Percentiles rank a stretch among this genome's conserved stretches.
phyloP scores from a whole-genome alignment of 2,329 filamentous ascomycete species.

The Trichophyton simii region DNA sequence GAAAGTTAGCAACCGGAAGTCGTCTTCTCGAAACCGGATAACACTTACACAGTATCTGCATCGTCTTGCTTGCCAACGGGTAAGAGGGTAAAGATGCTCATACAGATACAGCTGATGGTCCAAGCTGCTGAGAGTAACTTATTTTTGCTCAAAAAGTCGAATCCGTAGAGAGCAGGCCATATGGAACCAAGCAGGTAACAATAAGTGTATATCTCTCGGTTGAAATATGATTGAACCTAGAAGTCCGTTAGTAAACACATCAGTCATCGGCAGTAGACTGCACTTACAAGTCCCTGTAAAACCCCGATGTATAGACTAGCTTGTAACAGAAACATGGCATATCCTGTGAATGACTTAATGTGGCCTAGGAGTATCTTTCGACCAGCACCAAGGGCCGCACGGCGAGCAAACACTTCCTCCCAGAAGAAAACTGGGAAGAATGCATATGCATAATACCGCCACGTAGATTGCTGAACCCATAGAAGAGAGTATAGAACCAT shows the following conservation, averaged over 20 bases:
- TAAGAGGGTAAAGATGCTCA: constrained; percentile 84
- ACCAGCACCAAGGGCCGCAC: constrained; percentile 56
- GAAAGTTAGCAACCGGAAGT: constrained; percentile 12
- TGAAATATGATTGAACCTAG: constrained; percentile 81
- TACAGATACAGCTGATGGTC: constrained; percentile 61
- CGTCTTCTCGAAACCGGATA: background rate
- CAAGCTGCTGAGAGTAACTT: constrained; percentile 54
- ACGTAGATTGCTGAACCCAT: constrained; percentile 62
- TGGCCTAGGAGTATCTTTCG: constrained; percentile 56
- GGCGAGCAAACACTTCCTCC: constrained; percentile 81
- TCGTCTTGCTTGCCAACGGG: constrained; percentile 78
- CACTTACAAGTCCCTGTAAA: constrained; percentile 61
- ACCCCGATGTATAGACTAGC: constrained; percentile 56
- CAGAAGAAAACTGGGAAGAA: constrained; percentile 91
- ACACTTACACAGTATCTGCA: constrained; percentile 57
- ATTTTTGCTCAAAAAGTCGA: constrained; percentile 58
- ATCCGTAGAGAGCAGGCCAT: constrained; percentile 67
- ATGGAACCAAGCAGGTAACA: constrained; percentile 63
- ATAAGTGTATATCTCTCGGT: constrained; percentile 72
- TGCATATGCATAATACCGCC: constrained; percentile 80
- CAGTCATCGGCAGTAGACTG: background rate
- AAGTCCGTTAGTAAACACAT: background rate
- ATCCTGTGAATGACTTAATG: constrained; percentile 47
- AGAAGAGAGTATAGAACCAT: constrained; percentile 67
- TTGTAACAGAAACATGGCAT: constrained; percentile 51